Conservation (phyloP, 2,329 filamentous ascomycete genomes). For the Colletotrichum coccodes region DNA sequence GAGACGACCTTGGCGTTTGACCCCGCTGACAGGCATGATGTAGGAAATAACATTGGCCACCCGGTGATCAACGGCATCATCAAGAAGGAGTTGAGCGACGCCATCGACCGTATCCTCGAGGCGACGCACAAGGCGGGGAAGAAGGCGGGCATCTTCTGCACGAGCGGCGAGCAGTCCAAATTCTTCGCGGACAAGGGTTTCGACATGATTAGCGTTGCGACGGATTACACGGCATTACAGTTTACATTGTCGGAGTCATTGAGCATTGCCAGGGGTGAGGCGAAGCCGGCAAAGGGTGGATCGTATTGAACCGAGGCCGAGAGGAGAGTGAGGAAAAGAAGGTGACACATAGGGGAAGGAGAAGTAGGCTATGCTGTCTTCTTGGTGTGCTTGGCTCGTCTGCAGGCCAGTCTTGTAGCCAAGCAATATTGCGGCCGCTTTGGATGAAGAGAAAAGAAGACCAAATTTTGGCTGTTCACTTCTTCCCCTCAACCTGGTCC, state of each 20-base stretch:
- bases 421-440: slow-evolving; percentile 7
- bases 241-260: slow-evolving; percentile 57
- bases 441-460: neutral
- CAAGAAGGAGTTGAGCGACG: slow-evolving; percentile 65
- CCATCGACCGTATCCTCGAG: slow-evolving; percentile 66
- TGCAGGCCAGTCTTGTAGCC: neutral
- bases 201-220: slow-evolving; percentile 69
- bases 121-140: slow-evolving; percentile 72
- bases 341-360: neutral
- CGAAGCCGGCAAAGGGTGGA: slow-evolving; percentile 47
- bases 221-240: slow-evolving; percentile 64
- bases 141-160: slow-evolving; percentile 71
- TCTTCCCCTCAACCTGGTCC: slow-evolving; percentile 63
- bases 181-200: slow-evolving; percentile 66
- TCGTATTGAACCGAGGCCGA: slow-evolving; percentile 49
- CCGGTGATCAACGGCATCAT: slow-evolving; percentile 71
- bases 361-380: slow-evolving; percentile 2
- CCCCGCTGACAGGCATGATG: neutral
- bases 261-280: slow-evolving; percentile 55
- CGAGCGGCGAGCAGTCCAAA: slow-evolving; percentile 65
- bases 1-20: neutral
- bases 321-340: neutral
- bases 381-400: neutral
- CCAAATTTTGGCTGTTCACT: neutral
- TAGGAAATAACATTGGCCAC: slow-evolving; percentile 68